Conservation (phyloP, 2,329 filamentous ascomycete genomes). For the Paecilomyces variotii region DNA sequence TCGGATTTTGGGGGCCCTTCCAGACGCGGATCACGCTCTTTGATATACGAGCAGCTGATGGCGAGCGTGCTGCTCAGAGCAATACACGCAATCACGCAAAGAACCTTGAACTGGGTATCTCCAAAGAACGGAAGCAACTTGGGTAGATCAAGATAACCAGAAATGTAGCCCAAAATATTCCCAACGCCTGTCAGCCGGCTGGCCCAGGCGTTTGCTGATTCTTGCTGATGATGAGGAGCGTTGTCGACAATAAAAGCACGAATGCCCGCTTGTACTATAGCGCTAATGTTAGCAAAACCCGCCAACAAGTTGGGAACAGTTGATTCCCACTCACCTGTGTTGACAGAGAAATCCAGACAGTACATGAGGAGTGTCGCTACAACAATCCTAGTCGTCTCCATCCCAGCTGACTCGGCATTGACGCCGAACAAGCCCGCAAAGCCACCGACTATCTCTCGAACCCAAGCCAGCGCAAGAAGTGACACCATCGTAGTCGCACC, state of each 20-base stretch:
- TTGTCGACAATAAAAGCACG: constrained; percentile 91
- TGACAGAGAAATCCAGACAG: constrained; percentile 87
- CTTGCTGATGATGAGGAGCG: constrained; percentile 85
- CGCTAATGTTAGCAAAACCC: constrained; percentile 6
- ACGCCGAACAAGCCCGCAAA: constrained; percentile 64
- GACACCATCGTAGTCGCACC: constrained; percentile 58
- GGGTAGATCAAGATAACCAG: constrained; percentile 75
- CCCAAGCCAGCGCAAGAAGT: constrained; percentile 65
- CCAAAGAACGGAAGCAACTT: constrained; percentile 70
- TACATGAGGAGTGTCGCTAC: constrained; percentile 83
- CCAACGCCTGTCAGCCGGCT: constrained; percentile 78
- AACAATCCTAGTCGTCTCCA: constrained; percentile 61
- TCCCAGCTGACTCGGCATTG: constrained; percentile 54
- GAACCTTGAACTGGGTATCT: constrained; percentile 82
- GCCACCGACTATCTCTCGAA: constrained; percentile 61
- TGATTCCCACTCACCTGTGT: constrained; percentile 56
- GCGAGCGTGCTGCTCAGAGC: constrained; percentile 61
- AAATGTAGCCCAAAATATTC: constrained; percentile 84
- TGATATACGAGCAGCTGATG: constrained; percentile 61
- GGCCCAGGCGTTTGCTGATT: constrained; percentile 89
- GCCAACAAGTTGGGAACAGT: neutral
- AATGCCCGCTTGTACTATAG: constrained; percentile 74
- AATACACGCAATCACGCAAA: constrained; percentile 76
- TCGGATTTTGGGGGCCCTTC: constrained; percentile 56
- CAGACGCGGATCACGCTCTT: constrained; percentile 70